phyloP scores from a whole-genome alignment of 495 filamentous ascomycete genomes.

The Pseudomonodictys pantanalensis region DNA sequence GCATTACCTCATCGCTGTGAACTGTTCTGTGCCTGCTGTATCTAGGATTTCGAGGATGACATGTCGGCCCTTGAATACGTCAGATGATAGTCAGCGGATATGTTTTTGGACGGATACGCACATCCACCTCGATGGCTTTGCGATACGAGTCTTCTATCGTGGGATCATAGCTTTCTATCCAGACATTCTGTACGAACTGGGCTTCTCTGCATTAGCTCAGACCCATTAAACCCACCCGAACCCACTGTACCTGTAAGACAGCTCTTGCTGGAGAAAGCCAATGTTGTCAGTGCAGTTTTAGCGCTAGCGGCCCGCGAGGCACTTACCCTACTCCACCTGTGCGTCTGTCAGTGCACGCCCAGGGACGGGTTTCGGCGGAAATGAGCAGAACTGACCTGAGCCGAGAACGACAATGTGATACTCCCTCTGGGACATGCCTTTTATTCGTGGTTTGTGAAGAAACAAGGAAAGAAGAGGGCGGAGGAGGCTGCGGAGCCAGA shows the following conservation, averaged over 20 bases:
- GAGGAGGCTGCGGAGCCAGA: slow-evolving; percentile 1
- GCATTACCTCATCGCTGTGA: slow-evolving; percentile 32
- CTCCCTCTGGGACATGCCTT: slow-evolving; percentile 49
- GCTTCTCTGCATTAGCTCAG: too few relatives aligned
- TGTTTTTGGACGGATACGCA: slow-evolving; percentile 47
- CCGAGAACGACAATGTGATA: slow-evolving; percentile 91
- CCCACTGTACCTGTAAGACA: slow-evolving; percentile 85
- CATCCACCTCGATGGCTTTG: slow-evolving; percentile 92
- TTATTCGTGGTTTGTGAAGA: neutral
- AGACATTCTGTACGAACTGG: slow-evolving; percentile 98
- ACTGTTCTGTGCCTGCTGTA: neutral
- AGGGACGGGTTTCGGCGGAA: too few relatives aligned
- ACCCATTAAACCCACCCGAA: too few relatives aligned
- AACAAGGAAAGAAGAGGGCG: slow-evolving; percentile 5
- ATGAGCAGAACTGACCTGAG: slow-evolving; percentile 58
- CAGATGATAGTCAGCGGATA: neutral
- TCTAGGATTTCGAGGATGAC: slow-evolving; percentile 5
- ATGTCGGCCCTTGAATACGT: slow-evolving; percentile 69
- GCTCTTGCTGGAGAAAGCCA: slow-evolving; percentile 70
- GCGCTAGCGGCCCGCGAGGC: neutral
- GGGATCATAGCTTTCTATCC: slow-evolving; percentile 98
- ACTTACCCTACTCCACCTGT: neutral
- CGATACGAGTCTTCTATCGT: slow-evolving; percentile 98
- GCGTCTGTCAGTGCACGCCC: too few relatives aligned
- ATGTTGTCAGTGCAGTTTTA: slow-evolving; percentile 1